Base-by-base conservation (phyloP, 1,139 yeast species). In the Candida tropicalis region DNA sequence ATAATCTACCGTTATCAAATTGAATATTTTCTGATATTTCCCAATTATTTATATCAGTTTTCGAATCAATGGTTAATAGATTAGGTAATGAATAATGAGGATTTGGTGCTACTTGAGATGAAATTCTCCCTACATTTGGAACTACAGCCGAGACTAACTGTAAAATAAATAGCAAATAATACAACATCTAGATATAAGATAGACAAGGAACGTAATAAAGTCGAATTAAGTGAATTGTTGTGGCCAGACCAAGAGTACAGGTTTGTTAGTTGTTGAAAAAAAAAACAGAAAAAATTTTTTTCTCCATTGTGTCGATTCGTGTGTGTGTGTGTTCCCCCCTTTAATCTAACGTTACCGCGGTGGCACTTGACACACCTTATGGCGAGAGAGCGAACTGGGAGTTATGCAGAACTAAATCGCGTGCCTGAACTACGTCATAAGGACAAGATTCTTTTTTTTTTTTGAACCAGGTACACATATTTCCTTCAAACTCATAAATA, bases 1-100 rank as follows among this genome's bases (percentile, higher is more conserved):
- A 48, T 35, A 74, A 53, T 35, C 79, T 56, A 1, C 79, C 79
- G 12, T 68, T 66, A 38, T 70, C 76, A 29, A 64, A 55, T 24
- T 46, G 52, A 22, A 69, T 50, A 33, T 57, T 56, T 10, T 68
- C 66, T 10, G 49, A 43, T n/a, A 57, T 39, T 4, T 57, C 51
- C 76, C 77, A 74, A 18, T 55, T 53, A 11, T 31, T 18, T n/a
- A 49, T 40, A 4, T 35, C 40, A 3, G 40, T 26, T 12, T 35
- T 33, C 7, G 35, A 31, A 3, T 41, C 38, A 10, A 49, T 34
- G 3, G 38, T 25, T 23, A 49, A 38, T 25, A 49, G 38, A 13
- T 49, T 45, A 12, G 50, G 49, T 25, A 49, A 39, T 9, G 52
- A 49, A 27, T 41, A 35, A 10, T 35, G 41, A 29, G 40, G 35